Evolutionary conservation across 805 yeast species (phyloP).

Genomic region (Grigorovia transvaalensis): DNA sequence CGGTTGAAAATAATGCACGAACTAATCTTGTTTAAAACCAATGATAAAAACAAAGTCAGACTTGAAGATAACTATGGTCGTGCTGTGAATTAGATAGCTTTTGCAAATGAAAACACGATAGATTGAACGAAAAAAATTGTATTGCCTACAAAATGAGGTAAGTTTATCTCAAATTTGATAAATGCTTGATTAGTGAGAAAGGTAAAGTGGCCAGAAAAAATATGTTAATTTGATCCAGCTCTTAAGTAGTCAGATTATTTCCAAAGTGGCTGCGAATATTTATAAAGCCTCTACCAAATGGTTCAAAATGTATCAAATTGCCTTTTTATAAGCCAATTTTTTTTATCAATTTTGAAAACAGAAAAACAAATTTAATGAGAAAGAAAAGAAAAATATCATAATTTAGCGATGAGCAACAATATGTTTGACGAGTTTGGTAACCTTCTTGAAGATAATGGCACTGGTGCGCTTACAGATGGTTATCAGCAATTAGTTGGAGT

Average conservation of each 20-base stretch:
- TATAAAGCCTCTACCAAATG: no score
- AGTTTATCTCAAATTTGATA: no score
- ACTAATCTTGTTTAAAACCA: neutral
- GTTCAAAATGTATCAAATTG: no score
- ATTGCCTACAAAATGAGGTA: no score
- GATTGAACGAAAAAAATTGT: no score
- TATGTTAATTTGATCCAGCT: no score
- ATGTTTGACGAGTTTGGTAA: constrained; percentile 59
- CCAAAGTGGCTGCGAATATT: no score
- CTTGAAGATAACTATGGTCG: neutral
- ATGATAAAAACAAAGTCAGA: neutral
- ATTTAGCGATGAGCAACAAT: constrained; percentile 50
- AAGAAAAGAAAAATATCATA: neutral
- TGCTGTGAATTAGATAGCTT: no score
- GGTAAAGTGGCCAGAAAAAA: no score
- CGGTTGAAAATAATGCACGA: neutral
- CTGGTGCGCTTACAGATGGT: neutral
- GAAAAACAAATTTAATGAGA: neutral
- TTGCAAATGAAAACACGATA: no score
- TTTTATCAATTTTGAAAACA: neutral
- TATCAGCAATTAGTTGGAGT: neutral
- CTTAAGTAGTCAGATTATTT: no score
- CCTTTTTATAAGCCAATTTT: neutral
- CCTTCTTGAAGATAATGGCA: constrained; percentile 7
- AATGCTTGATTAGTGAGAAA: no score